These are phyloP conservation scores for Pichia sp. DNA, from an alignment of 1,139 yeast species.

Conservation along the genomic window DNA sequence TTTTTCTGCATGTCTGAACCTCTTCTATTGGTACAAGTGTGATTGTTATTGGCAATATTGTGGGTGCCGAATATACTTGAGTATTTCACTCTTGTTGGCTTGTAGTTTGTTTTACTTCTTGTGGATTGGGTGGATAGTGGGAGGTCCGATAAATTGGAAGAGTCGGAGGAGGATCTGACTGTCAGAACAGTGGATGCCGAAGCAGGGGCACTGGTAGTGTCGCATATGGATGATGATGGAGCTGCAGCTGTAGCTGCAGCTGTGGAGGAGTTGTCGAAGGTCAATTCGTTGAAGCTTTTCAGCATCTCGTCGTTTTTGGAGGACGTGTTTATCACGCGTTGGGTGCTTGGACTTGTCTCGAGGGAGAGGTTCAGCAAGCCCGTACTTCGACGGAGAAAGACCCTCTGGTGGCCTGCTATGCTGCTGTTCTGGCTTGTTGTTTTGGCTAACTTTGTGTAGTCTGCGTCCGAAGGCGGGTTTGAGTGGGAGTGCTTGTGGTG, in stretches of 20 bases:
- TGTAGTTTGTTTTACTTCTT: background rate
- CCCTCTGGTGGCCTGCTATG: background rate
- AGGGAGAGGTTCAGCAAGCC: constrained; percentile 36
- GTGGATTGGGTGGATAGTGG: background rate
- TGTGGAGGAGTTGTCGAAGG: constrained; percentile 22
- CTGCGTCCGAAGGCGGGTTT: background rate
- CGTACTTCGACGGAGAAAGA: constrained; percentile 35
- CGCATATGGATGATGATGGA: background rate
- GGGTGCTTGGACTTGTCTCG: constrained; percentile 29
- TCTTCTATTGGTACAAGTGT: background rate
- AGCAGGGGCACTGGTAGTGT: no score
- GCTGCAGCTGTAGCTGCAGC: background rate
- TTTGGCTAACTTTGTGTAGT: background rate
- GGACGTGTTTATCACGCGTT: constrained; percentile 17
- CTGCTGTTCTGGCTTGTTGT: background rate
- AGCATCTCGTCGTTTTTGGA: constrained; percentile 28
- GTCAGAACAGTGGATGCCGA: no score
- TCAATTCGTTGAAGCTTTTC: constrained; percentile 29
- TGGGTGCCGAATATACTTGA: constrained; percentile 8
- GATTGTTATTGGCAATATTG: background rate
- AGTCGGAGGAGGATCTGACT: background rate
- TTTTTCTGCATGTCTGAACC: constrained; percentile 15
- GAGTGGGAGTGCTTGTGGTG: background rate
- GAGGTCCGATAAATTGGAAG: background rate
- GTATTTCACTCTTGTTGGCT: constrained; percentile 6